A percentile compares a stretch with the other conserved stretches of the same genome.
These are phyloP conservation scores for Hemileccinum impolitum DNA, from an alignment of 768 basidiomycete species.

Conservation along the genomic window DNA sequence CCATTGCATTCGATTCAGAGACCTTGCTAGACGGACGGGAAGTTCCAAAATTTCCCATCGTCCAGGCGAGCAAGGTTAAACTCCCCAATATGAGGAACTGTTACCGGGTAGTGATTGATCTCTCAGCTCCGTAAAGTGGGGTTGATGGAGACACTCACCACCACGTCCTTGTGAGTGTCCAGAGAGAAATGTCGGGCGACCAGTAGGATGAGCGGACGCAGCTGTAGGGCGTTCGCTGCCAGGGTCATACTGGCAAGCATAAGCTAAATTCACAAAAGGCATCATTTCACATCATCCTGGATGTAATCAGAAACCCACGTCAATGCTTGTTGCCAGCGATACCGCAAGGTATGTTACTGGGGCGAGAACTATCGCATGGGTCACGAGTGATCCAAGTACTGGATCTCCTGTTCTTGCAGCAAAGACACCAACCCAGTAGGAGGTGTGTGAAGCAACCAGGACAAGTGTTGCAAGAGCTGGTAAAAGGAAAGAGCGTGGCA, in stretches of 20 bases:
- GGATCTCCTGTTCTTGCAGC: conserved; percentile 53
- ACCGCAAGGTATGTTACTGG: conserved; percentile 55
- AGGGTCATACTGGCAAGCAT: conserved; percentile 23
- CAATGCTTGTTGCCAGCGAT: conserved; percentile 40
- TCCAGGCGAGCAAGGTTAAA: conserved; percentile 12
- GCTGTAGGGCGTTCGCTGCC: conserved; percentile 26
- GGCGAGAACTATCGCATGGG: conserved; percentile 54
- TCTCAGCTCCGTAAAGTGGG: conserved; percentile 2
- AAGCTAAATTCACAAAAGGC: conserved; percentile 8
- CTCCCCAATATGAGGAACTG: conserved; percentile 27
- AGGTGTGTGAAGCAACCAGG: conserved; percentile 53
- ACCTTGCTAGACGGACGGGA: background rate
- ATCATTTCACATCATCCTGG: background rate
- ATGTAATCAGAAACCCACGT: conserved; percentile 32
- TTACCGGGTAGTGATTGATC: background rate
- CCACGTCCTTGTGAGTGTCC: conserved; percentile 16
- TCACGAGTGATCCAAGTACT: conserved; percentile 53
- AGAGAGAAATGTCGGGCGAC: conserved; percentile 15
- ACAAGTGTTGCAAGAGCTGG: conserved; percentile 39
- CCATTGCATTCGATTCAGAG: background rate
- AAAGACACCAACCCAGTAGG: conserved; percentile 62
- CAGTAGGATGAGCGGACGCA: conserved; percentile 20
- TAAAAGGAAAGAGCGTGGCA: conserved; percentile 24
- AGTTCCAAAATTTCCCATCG: conserved; percentile 1
- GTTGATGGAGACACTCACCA: conserved; percentile 14